Base-by-base conservation (phyloP, 495 filamentous ascomycete species). In the Mytilinidion resinicola region DNA sequence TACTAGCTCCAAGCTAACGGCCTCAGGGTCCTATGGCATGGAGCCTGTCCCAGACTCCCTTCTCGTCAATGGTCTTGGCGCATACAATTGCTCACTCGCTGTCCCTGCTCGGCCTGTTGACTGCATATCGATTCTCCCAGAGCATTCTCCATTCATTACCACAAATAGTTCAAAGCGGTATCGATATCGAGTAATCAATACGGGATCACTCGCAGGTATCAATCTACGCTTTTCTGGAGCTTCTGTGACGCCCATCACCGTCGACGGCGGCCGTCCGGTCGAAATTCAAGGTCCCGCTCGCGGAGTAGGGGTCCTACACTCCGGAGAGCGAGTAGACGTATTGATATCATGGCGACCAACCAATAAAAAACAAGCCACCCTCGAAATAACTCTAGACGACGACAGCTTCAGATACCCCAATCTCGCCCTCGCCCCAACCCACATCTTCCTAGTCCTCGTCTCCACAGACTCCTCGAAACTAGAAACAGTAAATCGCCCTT, bases 1-100 rank as follows among this genome's bases (percentile, higher is more conserved):
- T 30, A 30, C 25, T 6, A 30, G 25, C 25, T 30, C 6, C 6
- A 6, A 30, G 25, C 25, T 30, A 30, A 30, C 25, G 25, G 3
- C 25, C 6, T 30, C 25, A 30, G 25, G 67, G 4, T 73, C 70
- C 30, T 77, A 75, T 65, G 77, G 75, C 3, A 77, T 77, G 33
- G 79, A 82, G 74, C 79, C 79, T 7, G 77, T 77, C 39, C 79
- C 79, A 1, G 79, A 82, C 54, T 79, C 76, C 0, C 49, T 82
- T 1, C 59, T 82, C 6, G 61, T 82, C 19, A 80, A 82, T 60
- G 79, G 79, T 37, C 55, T 57, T 9, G 79, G 79, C 9, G 51
- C 65, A 12, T 82, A 78, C 53, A 63, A 77, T 34, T 82, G 79
- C 63, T 74, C 69, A 25, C 46, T 0, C 74, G 77, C 78, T 3